A percentile compares a stretch with the other conserved stretches of the same genome.
Conservation (phyloP, 805 yeast genomes). For the Blastobotrys americana region DNA sequence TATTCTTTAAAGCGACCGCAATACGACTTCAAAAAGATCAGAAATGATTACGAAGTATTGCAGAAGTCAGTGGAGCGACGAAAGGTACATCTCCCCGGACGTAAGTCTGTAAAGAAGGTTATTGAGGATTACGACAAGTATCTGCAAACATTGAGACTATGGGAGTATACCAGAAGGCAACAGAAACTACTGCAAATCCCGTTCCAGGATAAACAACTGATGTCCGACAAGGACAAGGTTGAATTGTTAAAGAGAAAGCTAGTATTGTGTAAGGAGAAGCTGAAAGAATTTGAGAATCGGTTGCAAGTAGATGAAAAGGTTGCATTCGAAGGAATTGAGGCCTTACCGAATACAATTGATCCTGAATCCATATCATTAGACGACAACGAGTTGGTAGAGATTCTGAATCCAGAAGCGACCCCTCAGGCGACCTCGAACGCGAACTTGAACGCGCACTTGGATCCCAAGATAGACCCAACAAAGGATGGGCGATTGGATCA, state of each 20-base stretch:
- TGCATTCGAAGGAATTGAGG: slow-evolving; percentile 20
- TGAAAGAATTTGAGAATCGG: slow-evolving; percentile 14
- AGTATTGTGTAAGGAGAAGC: slow-evolving; percentile 15
- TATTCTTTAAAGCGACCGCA: slow-evolving; percentile 18
- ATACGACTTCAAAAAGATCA: slow-evolving; percentile 14
- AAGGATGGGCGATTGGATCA: slow-evolving; percentile 41
- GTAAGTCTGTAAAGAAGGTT: slow-evolving; percentile 21
- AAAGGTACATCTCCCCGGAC: slow-evolving; percentile 15
- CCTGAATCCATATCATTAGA: slow-evolving; percentile 14
- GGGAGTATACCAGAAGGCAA: slow-evolving; percentile 13
- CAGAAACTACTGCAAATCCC: slow-evolving; percentile 18
- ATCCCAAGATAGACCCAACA: too few species aligned
- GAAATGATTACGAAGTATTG: slow-evolving; percentile 13
- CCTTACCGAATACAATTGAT: slow-evolving; percentile 29
- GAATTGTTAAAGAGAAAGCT: slow-evolving; percentile 1
- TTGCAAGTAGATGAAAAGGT: slow-evolving; percentile 10
- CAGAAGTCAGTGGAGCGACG: slow-evolving; percentile 23
- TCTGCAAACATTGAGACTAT: slow-evolving; percentile 4
- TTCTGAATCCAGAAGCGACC: slow-evolving; percentile 17
- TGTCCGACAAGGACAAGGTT: not conserved
- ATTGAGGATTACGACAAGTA: slow-evolving; percentile 20
- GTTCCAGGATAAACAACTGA: slow-evolving; percentile 11
- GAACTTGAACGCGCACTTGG: too few species aligned
- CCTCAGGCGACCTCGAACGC: too few species aligned
- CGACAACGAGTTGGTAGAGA: slow-evolving; percentile 19